phyloP scores from a whole-genome alignment of 1,139 yeast genomes.

The Spathaspora sp. region DNA sequence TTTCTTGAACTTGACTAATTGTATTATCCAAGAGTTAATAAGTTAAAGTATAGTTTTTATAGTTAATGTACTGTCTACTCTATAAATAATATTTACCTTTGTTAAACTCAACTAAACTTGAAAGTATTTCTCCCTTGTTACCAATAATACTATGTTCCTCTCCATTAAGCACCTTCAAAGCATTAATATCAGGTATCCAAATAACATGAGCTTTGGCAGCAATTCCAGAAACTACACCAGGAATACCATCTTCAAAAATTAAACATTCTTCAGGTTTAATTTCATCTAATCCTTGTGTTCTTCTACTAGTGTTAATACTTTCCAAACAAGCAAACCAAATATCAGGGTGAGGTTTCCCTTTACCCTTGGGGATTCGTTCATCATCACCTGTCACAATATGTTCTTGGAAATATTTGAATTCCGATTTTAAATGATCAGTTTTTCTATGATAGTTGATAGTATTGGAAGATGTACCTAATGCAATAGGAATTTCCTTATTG shows the following conservation, averaged over 20 bases:
- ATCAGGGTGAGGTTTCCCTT: constrained; percentile 92
- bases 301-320: constrained; percentile 55
- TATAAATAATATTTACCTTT: constrained; percentile 41
- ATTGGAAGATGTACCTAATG: constrained; percentile 88
- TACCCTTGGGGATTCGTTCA: constrained; percentile 71
- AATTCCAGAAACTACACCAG: constrained; percentile 79
- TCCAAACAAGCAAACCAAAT: constrained; percentile 84
- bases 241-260: constrained; percentile 91
- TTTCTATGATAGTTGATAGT: constrained; percentile 59
- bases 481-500: constrained; percentile 64
- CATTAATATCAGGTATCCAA: constrained; percentile 89
- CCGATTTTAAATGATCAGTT: constrained; percentile 63
- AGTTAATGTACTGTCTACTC: background rate
- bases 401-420: constrained; percentile 61
- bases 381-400: constrained; percentile 90
- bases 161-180: constrained; percentile 50
- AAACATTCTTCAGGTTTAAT: constrained; percentile 76
- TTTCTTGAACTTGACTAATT: background rate
- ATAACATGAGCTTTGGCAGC: constrained; percentile 84
- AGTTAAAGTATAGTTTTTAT: too few relatives aligned
- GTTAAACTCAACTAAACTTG: constrained; percentile 55
- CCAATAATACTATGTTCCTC: constrained; percentile 48
- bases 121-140: constrained; percentile 56
- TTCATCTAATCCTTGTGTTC: constrained; percentile 31
- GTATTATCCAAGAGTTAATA: too few relatives aligned